Evolutionary conservation across 805 yeast species (phyloP), one percentile per base, ranked within the genome.

Genomic region (Priceomyces medius): DNA sequence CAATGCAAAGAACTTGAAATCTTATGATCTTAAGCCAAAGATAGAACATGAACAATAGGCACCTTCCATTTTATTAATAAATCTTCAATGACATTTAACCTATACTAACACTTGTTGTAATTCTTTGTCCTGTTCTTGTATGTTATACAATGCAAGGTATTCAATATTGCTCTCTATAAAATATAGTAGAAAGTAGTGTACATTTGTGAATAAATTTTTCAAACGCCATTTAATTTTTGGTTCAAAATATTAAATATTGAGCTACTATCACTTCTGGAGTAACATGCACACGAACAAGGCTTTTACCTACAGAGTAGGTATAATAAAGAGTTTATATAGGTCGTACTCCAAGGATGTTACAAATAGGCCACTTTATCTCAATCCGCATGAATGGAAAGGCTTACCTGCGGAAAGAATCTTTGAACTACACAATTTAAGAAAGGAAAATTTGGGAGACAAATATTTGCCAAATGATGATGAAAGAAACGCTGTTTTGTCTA

Each of bases 331-430:
- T 7, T 35, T 13, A 2, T 20, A 10, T 10, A 47, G 55, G 26
- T 37, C 34, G 17, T 43, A 47, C 16, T 45, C 48, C 19, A 39
- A 34, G 27, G 10, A 21, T 12, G 23, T 19, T 18, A 7, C 40
- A 10, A 40, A 41, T 18, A 48, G 43, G 31, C 58, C 70, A 9
- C 60, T 81, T 20, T 77, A 76, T 50, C 65, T 80, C 45, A 75
- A 76, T 41, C 95, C 95, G 3, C 78, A 77, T 42, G 73, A 76
- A 40, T 85, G 95, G 95, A 67, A 71, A 38, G 85, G 83, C 0
- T 68, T 83, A 43, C 83, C 87, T 10, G 76, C 85, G 12, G 79
- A 80, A 42, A 71, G 74, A 46, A 77, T 85, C 36, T 70, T 83
- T 45, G 76, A 76, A 44, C 68, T 85, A 45, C 85, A 79, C 57